Conservation (phyloP, 306 rosid genomes). For the Arachis hypogaea region DNA sequence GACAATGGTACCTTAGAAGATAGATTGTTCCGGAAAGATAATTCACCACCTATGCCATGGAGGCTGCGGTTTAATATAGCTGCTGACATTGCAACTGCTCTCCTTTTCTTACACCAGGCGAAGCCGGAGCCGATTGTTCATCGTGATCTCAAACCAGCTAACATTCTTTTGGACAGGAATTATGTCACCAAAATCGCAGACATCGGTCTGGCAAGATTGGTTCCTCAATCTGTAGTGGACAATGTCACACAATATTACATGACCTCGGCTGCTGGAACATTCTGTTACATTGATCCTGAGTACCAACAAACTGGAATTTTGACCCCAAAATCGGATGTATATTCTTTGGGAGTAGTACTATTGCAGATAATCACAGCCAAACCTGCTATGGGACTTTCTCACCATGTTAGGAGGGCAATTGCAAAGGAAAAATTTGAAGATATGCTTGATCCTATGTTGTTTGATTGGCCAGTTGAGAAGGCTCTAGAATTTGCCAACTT, state of each 20-base stretch:
- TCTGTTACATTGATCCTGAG: constrained; percentile 98
- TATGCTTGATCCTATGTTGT: constrained; percentile 67
- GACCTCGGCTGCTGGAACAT: constrained; percentile 98
- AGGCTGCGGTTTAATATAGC: constrained; percentile 74
- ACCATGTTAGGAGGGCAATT: constrained; percentile 76
- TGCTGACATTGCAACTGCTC: constrained; percentile 83
- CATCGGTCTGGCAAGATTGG: constrained; percentile 87
- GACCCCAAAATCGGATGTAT: constrained; percentile 83
- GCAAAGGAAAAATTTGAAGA: constrained; percentile 60
- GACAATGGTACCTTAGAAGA: constrained; percentile 94
- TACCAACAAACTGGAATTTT: constrained; percentile 85
- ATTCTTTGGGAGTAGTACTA: constrained; percentile 82
- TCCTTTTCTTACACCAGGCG: constrained; percentile 92
- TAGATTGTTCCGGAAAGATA: constrained; percentile 62
- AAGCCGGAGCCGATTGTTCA: constrained; percentile 98
- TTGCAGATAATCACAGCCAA: constrained; percentile 89
- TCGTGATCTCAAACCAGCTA: constrained; percentile 92
- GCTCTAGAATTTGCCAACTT: constrained; percentile 68
- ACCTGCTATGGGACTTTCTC: constrained; percentile 88
- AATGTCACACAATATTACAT: constrained; percentile 78
- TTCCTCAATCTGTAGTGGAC: constrained; percentile 78
- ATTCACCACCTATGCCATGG: constrained; percentile 76
- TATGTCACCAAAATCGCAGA: constrained; percentile 87
- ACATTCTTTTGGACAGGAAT: constrained; percentile 82
- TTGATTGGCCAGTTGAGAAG: constrained; percentile 89